phyloP scores from a whole-genome alignment of 768 basidiomycete genomes.

The Pleurotus eryngii region DNA sequence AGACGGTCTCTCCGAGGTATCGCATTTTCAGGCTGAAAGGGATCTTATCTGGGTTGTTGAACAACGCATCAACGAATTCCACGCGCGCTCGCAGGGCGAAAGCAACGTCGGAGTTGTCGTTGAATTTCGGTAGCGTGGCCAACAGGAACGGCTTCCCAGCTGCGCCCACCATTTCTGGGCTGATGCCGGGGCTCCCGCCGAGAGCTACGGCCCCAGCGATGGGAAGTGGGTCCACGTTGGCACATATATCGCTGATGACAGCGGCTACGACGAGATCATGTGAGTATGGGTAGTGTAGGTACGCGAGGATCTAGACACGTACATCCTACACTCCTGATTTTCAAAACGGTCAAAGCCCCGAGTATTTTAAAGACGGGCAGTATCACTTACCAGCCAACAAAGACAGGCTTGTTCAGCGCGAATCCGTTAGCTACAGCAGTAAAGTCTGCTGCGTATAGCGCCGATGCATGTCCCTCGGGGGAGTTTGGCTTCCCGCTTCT shows the following conservation, averaged over 20 bases:
- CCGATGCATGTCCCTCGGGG: not conserved
- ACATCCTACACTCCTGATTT: not conserved
- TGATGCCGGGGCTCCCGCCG: not conserved
- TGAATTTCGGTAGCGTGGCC: not conserved
- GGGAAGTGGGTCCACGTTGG: not conserved
- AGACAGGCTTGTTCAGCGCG: not conserved
- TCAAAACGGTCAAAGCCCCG: too few relatives aligned
- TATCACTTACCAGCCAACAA: not conserved
- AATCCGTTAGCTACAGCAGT: not conserved
- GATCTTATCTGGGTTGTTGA: conserved; percentile 22
- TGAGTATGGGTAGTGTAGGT: not conserved
- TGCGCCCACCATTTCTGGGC: not conserved
- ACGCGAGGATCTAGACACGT: not conserved
- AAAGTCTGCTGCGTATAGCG: conserved; percentile 1
- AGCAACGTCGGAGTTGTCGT: conserved; percentile 6
- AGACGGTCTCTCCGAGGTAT: conserved; percentile 19
- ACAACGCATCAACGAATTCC: conserved; percentile 24
- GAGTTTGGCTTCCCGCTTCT: conserved; percentile 5
- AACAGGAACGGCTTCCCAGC: not conserved
- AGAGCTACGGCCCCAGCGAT: conserved; percentile 5
- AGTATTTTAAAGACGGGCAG: too few relatives aligned
- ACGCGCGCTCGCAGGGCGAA: conserved; percentile 17
- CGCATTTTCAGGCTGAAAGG: conserved; percentile 20
- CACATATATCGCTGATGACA: conserved; percentile 1
- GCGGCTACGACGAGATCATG: not conserved